Conservation (phyloP, 2,329 filamentous ascomycete genomes). For the Dactylellina haptotyla region DNA sequence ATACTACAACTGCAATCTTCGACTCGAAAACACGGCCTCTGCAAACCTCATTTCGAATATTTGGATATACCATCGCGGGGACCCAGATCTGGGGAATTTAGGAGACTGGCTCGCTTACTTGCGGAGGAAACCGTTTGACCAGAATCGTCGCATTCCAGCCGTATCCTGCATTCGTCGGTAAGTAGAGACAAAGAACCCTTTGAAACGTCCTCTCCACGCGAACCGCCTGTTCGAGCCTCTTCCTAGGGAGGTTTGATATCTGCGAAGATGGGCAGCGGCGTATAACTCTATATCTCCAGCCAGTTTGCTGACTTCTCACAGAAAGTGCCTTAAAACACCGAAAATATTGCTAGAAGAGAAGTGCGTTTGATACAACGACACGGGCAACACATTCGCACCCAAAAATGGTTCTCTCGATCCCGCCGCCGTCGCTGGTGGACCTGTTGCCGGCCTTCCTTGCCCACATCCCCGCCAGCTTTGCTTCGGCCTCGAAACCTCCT, state of each 20-base stretch:
- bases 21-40: background rate
- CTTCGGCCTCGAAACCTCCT: constrained; percentile 70
- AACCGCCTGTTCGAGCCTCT: background rate
- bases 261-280: too few relatives aligned
- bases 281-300: too few relatives aligned
- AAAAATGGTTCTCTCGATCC: constrained; percentile 56
- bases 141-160: too few relatives aligned
- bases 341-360: background rate
- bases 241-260: too few relatives aligned
- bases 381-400: constrained; percentile 15
- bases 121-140: background rate
- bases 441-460: constrained; percentile 70
- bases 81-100: background rate
- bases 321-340: too few relatives aligned
- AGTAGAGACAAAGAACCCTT: too few relatives aligned
- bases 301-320: too few relatives aligned
- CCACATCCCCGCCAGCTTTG: constrained; percentile 69
- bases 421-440: constrained; percentile 47
- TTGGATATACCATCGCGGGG: background rate
- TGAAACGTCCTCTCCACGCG: too few relatives aligned
- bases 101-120: background rate
- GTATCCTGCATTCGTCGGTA: too few relatives aligned
- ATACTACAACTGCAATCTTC: too few relatives aligned
- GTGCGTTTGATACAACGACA: too few relatives aligned
- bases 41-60: background rate